Evolutionary conservation across 352 stramenopile genomes (phyloP).

Genomic region (Thraustotheca clavata): DNA sequence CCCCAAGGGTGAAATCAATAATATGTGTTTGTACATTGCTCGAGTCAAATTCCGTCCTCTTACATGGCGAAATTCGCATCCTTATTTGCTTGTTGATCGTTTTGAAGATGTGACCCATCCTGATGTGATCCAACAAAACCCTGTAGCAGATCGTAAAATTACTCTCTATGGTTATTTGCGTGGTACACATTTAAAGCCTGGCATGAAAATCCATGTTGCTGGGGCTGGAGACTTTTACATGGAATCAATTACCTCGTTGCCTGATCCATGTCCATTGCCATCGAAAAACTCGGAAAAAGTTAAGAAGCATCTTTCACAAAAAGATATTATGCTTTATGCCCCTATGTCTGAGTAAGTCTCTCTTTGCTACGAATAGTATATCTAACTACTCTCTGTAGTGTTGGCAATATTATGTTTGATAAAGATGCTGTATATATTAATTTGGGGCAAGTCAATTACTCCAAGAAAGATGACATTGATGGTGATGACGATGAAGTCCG

Average conservation of each 20-base stretch:
- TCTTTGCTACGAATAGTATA: not conserved
- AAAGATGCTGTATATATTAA: slow-evolving; percentile 99
- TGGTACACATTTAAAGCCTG: slow-evolving; percentile 96
- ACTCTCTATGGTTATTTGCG: slow-evolving; percentile 98
- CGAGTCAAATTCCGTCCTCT: slow-evolving; percentile 98
- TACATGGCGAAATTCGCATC: slow-evolving; percentile 98
- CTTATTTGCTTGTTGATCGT: slow-evolving; percentile 97
- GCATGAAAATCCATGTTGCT: slow-evolving; percentile 96
- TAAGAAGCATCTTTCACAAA: slow-evolving; percentile 88
- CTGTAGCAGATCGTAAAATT: slow-evolving; percentile 87
- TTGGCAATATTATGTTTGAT: slow-evolving; percentile 97
- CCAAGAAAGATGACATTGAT: slow-evolving; percentile 65
- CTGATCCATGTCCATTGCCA: slow-evolving; percentile 95
- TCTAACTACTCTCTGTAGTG: slow-evolving; percentile 45
- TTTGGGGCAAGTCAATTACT: slow-evolving; percentile 91
- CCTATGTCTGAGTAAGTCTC: slow-evolving; percentile 49
- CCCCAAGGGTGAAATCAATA: slow-evolving; percentile 98
- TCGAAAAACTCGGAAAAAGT: slow-evolving; percentile 42
- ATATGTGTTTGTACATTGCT: slow-evolving; percentile 96
- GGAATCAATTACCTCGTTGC: slow-evolving; percentile 88
- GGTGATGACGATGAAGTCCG: slow-evolving; percentile 36
- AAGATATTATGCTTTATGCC: slow-evolving; percentile 94
- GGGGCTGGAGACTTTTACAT: slow-evolving; percentile 98
- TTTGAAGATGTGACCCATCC: slow-evolving; percentile 97
- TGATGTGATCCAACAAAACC: slow-evolving; percentile 90